Base-by-base conservation (phyloP, 78 protist species). In the Isochrysis galbana region DNA sequence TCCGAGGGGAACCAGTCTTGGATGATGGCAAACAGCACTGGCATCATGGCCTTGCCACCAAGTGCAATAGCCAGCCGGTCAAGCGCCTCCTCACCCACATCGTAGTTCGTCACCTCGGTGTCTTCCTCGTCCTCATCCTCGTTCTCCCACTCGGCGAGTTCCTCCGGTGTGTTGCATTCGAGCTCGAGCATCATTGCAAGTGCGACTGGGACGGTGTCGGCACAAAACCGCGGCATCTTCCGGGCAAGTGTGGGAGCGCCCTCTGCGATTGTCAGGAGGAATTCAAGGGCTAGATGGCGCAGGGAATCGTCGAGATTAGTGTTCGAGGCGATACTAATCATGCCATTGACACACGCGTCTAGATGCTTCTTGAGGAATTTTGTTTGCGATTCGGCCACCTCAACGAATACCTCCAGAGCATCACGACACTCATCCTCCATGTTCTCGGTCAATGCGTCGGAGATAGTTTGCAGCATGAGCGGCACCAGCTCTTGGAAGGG, bases 41-140 rank as follows among this genome's bases (percentile, higher is more conserved):
- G 95, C 36, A 95, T 70, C 23, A 94, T 19, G 4, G 86, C 32
- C 88, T 45, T 72, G 54, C 97, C 97, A 38, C 97, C 96, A 48
- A 97, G 48, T 44, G 94, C 92, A 36, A 67, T 21, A n/a, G 99
- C 90, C 41, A 97, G 36, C 29, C 97, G 93, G 89, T 97, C 98
- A 38, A 97, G 74, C 51, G 95, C 94, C 72, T 94, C 91, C 84
- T 91, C 93, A 87, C 97, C 97, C 26, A 95, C 89, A 46, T 93
- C 94, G 17, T 87, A 82, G 55, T 78, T 72, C 36, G 94, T 70
- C 70, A 84, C n/a, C 67, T 94, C 96, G 19, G 77, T 61, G 34
- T 89, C 96, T 51, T 46, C 46, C 10, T 74, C 93, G 69, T 46
- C n/a, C 36, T 25, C 69, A 23, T 11, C 54, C 46, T 4, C 47